Evolutionary conservation across 805 yeast genomes (phyloP), one percentile per base, ranked within the genome.

Genomic region (Yamadazyma endophytica): DNA sequence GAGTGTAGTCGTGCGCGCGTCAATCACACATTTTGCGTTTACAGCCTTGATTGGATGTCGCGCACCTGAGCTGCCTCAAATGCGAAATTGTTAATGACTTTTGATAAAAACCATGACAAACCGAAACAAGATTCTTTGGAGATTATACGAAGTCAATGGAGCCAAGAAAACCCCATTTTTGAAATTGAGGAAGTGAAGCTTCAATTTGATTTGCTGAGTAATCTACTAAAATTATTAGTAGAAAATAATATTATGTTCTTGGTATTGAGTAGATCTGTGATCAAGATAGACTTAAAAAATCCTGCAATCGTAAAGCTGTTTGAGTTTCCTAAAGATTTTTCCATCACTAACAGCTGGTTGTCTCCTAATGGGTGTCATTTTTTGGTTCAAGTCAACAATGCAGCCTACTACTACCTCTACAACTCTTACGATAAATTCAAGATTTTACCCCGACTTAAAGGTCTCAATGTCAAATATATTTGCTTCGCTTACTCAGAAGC

Each of bases 181-280:
- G 50, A 46, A 5, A 37, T 65, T 8, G 70, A 64, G 32, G 50
- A 52, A 13, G 70, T 64, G 3, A 68, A 54, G 39, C 54, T 64
- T 9, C 70, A 62, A 33, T 64, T 64, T 38, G 54, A 47, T 14
- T 55, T 64, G 21, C 35, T 42, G 7, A 29, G 52, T 32, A 40
- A 47, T 4, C 42, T 64, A 17, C 41, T 36, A 7, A 32, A 42
- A 12, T 40, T 64, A 9, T 41, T 46, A 13, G 69, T 64, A 4
- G 48, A 49, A 27, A 57, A 49, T 32, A 58, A 63, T 37, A 42
- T 44, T 13, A 65, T 65, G 72, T 58, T 42, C 32, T 36, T 65
- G 8, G 27, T 59, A 2, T 36, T 55, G 9, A 33, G 40, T 3
- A 35, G 31, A 5, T 23, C 35, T 5, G 49, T 60, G 3, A 53